phyloP scores from a whole-genome alignment of 768 basidiomycete species.

The Trametes gibbosa region DNA sequence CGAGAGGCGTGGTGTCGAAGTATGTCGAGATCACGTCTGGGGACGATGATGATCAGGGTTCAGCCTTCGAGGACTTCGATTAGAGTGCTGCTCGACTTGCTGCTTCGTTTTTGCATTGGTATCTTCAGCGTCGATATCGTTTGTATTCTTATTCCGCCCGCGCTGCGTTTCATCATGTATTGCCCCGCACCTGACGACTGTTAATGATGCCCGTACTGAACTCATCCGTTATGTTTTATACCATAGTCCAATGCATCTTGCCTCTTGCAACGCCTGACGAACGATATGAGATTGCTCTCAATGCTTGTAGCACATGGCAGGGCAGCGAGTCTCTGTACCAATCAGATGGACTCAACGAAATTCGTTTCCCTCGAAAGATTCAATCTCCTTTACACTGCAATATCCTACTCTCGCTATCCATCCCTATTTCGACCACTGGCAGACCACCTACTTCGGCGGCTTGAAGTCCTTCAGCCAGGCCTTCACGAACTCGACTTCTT shows the following conservation, averaged over 20 bases:
- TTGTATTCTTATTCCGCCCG: conserved; percentile 7
- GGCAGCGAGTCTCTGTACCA: too few species aligned
- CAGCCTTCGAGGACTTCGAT: conserved; percentile 32
- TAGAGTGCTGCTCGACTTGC: conserved; percentile 1
- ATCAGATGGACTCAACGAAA: too few species aligned
- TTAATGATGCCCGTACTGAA: conserved; percentile 11
- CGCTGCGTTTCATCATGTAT: background rate
- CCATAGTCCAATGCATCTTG: background rate
- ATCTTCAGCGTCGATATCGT: background rate
- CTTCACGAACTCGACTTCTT: conserved; percentile 76
- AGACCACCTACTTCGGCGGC: background rate
- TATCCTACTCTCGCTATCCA: too few species aligned
- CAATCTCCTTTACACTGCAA: too few species aligned
- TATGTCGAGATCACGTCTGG: conserved; percentile 38
- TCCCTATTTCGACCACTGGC: too few species aligned
- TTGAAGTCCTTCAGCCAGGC: conserved; percentile 60
- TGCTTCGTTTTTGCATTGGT: background rate
- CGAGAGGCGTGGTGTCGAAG: conserved; percentile 48
- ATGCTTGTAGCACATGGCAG: too few species aligned
- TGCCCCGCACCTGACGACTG: background rate
- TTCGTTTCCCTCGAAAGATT: too few species aligned
- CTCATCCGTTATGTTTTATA: conserved; percentile 8
- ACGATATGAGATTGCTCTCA: too few species aligned
- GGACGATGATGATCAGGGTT: conserved; percentile 34
- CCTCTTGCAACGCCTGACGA: background rate